Percentiles rank a stretch among this genome's conserved stretches.
phyloP scores from a whole-genome alignment of 2,329 filamentous ascomycete genomes.

The Penicillium italicum region DNA sequence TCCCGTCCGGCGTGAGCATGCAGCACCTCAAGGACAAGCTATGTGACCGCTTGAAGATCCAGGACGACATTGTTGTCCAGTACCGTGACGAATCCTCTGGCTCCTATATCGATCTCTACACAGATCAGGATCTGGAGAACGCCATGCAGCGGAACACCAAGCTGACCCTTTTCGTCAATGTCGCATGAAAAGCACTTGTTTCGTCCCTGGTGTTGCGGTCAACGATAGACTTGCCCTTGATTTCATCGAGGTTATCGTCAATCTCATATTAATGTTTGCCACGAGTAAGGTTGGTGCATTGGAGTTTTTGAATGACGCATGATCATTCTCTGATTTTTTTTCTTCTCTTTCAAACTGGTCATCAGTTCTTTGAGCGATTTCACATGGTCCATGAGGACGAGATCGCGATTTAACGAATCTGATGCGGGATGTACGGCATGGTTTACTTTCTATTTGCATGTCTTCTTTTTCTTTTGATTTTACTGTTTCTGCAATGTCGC shows the following conservation, averaged over 20 bases:
- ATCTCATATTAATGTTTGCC: slow-evolving; percentile 11
- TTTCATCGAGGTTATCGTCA: slow-evolving; percentile 16
- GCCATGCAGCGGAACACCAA: slow-evolving; percentile 84
- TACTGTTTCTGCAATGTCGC: slow-evolving; percentile 15
- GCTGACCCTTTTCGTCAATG: slow-evolving; percentile 67
- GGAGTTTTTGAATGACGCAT: slow-evolving; percentile 20
- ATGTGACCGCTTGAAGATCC: slow-evolving; percentile 74
- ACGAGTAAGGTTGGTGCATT: slow-evolving; percentile 21
- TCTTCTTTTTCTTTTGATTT: slow-evolving; percentile 1
- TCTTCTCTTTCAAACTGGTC: slow-evolving; percentile 1
- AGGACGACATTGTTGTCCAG: slow-evolving; percentile 71
- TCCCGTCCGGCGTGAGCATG: slow-evolving; percentile 75
- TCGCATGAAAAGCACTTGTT: slow-evolving; percentile 27
- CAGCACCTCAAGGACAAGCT: slow-evolving; percentile 79
- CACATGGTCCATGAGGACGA: slow-evolving; percentile 19
- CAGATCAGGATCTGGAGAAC: slow-evolving; percentile 74
- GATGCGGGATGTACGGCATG: slow-evolving; percentile 34
- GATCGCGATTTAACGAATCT: slow-evolving; percentile 33
- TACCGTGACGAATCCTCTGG: slow-evolving; percentile 82
- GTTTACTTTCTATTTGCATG: slow-evolving; percentile 13
- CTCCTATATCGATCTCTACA: slow-evolving; percentile 69
- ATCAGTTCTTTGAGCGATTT: slow-evolving; percentile 26
- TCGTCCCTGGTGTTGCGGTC: slow-evolving; percentile 7
- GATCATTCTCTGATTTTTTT: neutral
- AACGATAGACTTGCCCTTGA: slow-evolving; percentile 13